A percentile compares a stretch with the other conserved stretches of the same genome.
phyloP scores from a whole-genome alignment of 2,329 filamentous ascomycete species.

The Sarocladiaceae sp. region DNA sequence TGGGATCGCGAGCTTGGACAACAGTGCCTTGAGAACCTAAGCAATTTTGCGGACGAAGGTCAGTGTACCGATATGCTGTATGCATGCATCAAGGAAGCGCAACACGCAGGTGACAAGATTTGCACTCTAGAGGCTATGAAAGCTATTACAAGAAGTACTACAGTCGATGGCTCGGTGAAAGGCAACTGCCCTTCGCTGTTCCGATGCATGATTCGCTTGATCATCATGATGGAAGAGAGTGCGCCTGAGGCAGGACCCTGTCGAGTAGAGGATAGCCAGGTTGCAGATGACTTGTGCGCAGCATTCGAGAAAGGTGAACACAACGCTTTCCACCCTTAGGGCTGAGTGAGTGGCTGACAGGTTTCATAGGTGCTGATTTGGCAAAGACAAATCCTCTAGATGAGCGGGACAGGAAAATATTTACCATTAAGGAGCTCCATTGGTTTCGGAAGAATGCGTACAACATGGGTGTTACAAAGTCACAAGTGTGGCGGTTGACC shows the following conservation, averaged over 20 bases:
- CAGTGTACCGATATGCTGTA: constrained; percentile 57
- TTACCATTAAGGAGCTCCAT: constrained; percentile 61
- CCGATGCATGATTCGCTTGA: constrained; percentile 47
- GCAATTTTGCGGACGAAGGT: constrained; percentile 43
- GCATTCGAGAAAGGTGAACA: constrained; percentile 39
- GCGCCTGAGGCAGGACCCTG: neutral
- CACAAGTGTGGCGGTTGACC: constrained; percentile 40
- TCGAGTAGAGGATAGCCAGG: neutral
- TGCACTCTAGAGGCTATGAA: constrained; percentile 41
- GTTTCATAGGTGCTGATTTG: constrained; percentile 19
- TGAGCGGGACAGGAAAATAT: constrained; percentile 39
- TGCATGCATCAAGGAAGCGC: constrained; percentile 73
- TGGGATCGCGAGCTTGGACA: constrained; percentile 52
- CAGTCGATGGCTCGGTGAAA: constrained; percentile 13
- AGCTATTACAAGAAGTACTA: constrained; percentile 23
- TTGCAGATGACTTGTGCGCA: constrained; percentile 46
- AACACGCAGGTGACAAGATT: constrained; percentile 54
- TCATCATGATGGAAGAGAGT: constrained; percentile 35
- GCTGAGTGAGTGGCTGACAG: too few species aligned
- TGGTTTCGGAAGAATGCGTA: constrained; percentile 84
- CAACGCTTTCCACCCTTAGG: too few species aligned
- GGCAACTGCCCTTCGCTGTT: constrained; percentile 30
- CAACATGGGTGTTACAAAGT: constrained; percentile 64
- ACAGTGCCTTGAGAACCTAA: constrained; percentile 57
- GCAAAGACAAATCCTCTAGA: constrained; percentile 29